A percentile compares a stretch with the other conserved stretches of the same genome.
Evolutionary conservation across 2,329 filamentous ascomycete species (phyloP).

Genomic region (Scleromitrula shiraiana): DNA sequence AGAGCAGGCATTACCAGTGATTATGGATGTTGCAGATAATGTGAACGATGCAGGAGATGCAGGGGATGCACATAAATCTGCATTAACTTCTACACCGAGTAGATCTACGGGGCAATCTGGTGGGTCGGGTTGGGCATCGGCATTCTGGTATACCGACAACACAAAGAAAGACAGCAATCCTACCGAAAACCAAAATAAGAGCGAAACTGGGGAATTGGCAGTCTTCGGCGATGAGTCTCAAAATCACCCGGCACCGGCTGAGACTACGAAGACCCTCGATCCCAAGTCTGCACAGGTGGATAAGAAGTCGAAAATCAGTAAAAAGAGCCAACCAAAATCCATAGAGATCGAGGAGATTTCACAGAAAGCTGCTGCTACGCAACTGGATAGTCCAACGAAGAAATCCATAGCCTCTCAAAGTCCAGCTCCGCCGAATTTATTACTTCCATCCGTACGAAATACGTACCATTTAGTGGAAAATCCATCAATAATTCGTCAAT

Average conservation of each 20-base stretch:
- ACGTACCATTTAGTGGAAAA: constrained; percentile 62
- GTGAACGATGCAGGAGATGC: constrained; percentile 14
- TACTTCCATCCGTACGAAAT: constrained; percentile 61
- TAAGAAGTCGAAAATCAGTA: constrained; percentile 20
- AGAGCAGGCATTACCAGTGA: constrained; percentile 8
- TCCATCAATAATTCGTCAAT: constrained; percentile 62
- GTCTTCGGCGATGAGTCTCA: constrained; percentile 50
- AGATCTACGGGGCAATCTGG: constrained; percentile 8
- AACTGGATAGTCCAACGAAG: constrained; percentile 12
- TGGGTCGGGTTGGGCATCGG: constrained; percentile 61
- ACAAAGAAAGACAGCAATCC: constrained; percentile 21
- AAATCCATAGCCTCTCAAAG: constrained; percentile 17
- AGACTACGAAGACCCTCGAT: constrained; percentile 9
- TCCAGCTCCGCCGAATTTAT: constrained; percentile 45
- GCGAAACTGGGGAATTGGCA: constrained; percentile 39
- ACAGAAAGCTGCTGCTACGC: constrained; percentile 9
- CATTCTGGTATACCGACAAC: constrained; percentile 57
- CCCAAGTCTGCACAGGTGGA: constrained; percentile 10
- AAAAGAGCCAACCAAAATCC: constrained; percentile 21
- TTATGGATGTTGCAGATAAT: constrained; percentile 11
- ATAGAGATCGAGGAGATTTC: constrained; percentile 17
- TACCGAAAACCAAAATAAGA: constrained; percentile 1
- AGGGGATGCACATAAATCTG: constrained; percentile 1
- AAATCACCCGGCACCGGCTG: constrained; percentile 34
- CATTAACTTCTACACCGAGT: constrained; percentile 3